A percentile compares a stretch with the other conserved stretches of the same genome.
These are phyloP conservation scores for Leccinum solheimii DNA, from an alignment of 1,284 basidiomycete genomes.

Conservation along the genomic window DNA sequence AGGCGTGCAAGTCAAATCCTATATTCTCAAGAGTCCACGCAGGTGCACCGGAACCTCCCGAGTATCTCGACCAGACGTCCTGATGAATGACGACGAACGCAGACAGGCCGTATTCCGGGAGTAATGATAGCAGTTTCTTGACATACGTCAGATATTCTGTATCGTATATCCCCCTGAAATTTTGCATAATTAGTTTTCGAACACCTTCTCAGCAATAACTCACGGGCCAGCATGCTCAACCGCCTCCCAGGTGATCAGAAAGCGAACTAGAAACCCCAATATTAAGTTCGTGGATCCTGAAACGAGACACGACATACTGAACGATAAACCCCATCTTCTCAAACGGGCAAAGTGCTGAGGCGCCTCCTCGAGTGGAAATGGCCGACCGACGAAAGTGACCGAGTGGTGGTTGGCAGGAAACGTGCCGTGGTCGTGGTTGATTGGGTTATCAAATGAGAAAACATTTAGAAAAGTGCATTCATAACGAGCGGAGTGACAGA, in stretches of 20 bases:
- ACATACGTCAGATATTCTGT: slow-evolving; percentile 83
- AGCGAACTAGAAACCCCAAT: slow-evolving; percentile 56
- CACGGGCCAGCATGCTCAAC: slow-evolving; percentile 89
- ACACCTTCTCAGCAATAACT: slow-evolving; percentile 36
- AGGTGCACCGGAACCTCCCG: slow-evolving; percentile 89
- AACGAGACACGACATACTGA: slow-evolving; percentile 52
- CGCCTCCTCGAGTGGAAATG: slow-evolving; percentile 83
- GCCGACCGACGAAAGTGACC: slow-evolving; percentile 79
- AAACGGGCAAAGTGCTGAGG: slow-evolving; percentile 80
- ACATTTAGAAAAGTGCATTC: slow-evolving; percentile 4
- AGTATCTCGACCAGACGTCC: slow-evolving; percentile 95
- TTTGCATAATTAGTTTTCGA: background rate
- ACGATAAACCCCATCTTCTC: slow-evolving; percentile 83
- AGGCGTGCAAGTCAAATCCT: slow-evolving; percentile 74
- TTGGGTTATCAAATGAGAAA: slow-evolving; percentile 46
- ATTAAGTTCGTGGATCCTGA: slow-evolving; percentile 1
- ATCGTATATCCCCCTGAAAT: slow-evolving; percentile 76
- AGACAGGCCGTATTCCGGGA: slow-evolving; percentile 78
- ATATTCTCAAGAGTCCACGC: slow-evolving; percentile 86
- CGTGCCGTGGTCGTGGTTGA: slow-evolving; percentile 57
- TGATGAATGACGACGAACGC: slow-evolving; percentile 87
- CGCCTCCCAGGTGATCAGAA: slow-evolving; percentile 96
- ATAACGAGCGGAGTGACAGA: slow-evolving; percentile 32
- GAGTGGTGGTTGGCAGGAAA: slow-evolving; percentile 63
- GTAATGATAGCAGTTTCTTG: slow-evolving; percentile 66